Evolutionary conservation across 108 stramenopile species (phyloP), one percentile per base, ranked within the genome.

Genomic region (Nitzschia palea): DNA sequence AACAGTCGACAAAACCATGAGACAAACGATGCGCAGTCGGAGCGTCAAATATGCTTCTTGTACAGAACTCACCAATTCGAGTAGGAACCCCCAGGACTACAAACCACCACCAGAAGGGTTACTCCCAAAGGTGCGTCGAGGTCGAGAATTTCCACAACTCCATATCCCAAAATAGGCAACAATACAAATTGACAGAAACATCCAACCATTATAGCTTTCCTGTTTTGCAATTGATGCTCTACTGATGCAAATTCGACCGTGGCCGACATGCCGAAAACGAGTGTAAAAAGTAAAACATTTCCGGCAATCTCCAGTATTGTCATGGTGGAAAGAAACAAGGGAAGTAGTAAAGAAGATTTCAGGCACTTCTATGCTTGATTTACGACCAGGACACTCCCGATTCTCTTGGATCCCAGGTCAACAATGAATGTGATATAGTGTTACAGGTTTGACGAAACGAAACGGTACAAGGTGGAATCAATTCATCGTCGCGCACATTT

Each of bases 61-160:
- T 48, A 20, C 47, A 18, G 47, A 48, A 53, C 65, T 37, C 27
- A 65, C 65, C 93, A 96, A 76, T 96, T 96, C 31, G 70, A 73
- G 62, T 96, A 96, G 37, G 78, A 78, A 9, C 96, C 96, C 37
- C 96, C 96, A 5, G 96, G 96, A 68, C 77, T 80, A 17, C 80
- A 71, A 18, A 87, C 88, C 9, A 96, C 90, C 25, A 96, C 82
- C 44, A 96, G 66, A 10, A 96, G 67, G 2, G 84, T 82, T 31
- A 95, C 74, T 29, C 86, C 89, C 67, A 86, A 75, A n/a, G 72
- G 64, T 54, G 67, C 53, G 43, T 77, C 63, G 48, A 89, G 62
- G 0, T 65, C 47, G 35, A 89, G 54, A 3, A 77, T 37, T n/a
- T 77, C 71, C 12, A 93, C 88, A 4, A 81, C 68, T 1, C 79